Conservation (phyloP, 129 eudicot species). For the Rutidosis leptorrhynchoides region DNA sequence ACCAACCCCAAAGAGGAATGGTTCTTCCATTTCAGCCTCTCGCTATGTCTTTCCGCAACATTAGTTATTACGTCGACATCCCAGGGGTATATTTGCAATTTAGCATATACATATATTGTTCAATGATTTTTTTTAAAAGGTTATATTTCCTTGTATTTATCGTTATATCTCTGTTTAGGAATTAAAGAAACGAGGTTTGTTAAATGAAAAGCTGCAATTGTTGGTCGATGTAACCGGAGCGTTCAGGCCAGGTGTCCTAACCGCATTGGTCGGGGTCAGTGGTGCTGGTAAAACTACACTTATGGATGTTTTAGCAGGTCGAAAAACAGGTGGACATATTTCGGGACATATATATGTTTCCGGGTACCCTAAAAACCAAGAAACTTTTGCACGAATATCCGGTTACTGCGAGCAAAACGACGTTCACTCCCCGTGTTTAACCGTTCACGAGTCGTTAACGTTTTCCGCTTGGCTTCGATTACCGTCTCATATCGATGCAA, state of each 20-base stretch:
- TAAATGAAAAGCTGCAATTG: constrained; percentile 58
- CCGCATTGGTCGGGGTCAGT: constrained; percentile 94
- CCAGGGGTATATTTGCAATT: constrained; percentile 56
- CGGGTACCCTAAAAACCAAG: constrained; percentile 84
- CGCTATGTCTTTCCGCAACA: constrained; percentile 72
- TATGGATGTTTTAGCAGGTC: constrained; percentile 95
- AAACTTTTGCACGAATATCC: constrained; percentile 85
- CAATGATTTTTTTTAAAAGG: not conserved
- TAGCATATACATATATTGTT: not conserved
- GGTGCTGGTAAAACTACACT: constrained; percentile 99
- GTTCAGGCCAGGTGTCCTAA: constrained; percentile 87
- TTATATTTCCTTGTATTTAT: not conserved
- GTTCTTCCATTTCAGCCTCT: constrained; percentile 95
- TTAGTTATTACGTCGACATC: constrained; percentile 69
- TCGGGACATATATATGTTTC: constrained; percentile 73
- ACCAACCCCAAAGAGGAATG: constrained; percentile 59
- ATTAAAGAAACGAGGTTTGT: constrained; percentile 61
- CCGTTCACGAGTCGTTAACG: constrained; percentile 69
- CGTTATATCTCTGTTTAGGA: constrained; percentile 43
- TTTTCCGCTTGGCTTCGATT: constrained; percentile 94
- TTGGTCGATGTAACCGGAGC: constrained; percentile 78
- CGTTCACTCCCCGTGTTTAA: constrained; percentile 86
- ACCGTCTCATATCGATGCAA: constrained; percentile 57
- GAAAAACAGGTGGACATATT: constrained; percentile 89
- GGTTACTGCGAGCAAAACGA: constrained; percentile 96